phyloP scores from a whole-genome alignment of 345 rosid species.

The Sisymbrium altissimum region DNA sequence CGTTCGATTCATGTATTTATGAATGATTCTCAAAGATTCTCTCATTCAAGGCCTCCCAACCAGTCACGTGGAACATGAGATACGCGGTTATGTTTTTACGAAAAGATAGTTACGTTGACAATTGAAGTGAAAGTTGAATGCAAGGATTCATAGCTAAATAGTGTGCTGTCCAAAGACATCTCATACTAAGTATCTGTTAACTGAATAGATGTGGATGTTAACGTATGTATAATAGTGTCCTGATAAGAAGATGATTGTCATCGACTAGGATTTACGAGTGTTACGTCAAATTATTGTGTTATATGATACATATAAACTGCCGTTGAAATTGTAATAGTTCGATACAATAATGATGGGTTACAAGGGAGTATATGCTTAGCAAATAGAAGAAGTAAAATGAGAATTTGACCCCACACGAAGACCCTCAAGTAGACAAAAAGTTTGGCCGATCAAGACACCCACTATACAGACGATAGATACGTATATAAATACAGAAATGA shows the following conservation, averaged over 20 bases:
- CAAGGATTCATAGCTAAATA: not conserved
- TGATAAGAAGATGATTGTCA: not conserved
- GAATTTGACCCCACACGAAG: conserved; percentile 24
- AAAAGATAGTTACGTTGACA: not conserved
- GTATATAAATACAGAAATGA: conserved; percentile 16
- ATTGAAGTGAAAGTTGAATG: not conserved
- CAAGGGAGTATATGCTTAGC: not conserved
- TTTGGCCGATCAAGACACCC: conserved; percentile 25
- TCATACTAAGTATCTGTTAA: not conserved
- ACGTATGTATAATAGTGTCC: not conserved
- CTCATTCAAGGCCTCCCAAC: conserved; percentile 8
- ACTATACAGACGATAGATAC: conserved; percentile 5
- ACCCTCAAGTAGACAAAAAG: conserved; percentile 25
- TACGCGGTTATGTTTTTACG: not conserved
- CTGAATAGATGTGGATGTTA: not conserved
- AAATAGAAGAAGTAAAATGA: not conserved
- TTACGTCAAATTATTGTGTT: not conserved
- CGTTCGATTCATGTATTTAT: not conserved
- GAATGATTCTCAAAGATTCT: conserved; percentile 18
- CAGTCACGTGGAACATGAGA: conserved; percentile 24
- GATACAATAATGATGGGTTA: conserved; percentile 1
- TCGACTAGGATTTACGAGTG: not conserved
- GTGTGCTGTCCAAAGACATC: not conserved
- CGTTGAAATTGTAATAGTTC: not conserved
- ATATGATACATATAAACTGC: not conserved